A percentile compares a stretch with the other conserved stretches of the same genome.
These are phyloP conservation scores for Apophysomyces ossiformis DNA, from an alignment of 371 early-diverging fungal genomes.

Conservation along the genomic window DNA sequence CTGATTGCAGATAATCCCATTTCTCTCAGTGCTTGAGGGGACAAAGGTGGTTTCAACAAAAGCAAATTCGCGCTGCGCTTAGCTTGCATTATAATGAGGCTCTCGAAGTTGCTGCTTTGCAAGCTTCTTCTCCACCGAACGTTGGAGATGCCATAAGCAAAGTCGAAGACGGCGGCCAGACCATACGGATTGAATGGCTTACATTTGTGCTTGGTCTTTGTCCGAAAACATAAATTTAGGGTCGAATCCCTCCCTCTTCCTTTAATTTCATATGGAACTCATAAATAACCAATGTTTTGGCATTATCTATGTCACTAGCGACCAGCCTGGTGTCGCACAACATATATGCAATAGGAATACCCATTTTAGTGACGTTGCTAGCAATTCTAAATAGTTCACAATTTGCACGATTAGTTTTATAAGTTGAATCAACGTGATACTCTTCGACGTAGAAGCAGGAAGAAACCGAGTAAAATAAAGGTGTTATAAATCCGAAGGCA, in stretches of 20 bases:
- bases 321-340: neutral
- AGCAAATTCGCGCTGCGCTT: neutral
- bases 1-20: neutral
- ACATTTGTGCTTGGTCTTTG: conserved; percentile 10
- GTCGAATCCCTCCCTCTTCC: neutral
- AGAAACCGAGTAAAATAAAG: neutral
- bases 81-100: neutral
- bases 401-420: no score
- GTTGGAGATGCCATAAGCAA: neutral
- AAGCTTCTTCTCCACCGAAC: conserved; percentile 1
- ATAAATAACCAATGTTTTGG: neutral
- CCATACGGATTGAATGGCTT: conserved; percentile 6
- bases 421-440: conserved; percentile 6
- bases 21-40: neutral
- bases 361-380: neutral
- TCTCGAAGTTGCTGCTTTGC: no score
- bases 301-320: neutral
- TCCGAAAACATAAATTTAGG: conserved; percentile 8
- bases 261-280: neutral
- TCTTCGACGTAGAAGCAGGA: conserved; percentile 3
- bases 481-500: conserved; percentile 6
- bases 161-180: neutral
- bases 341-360: conserved; percentile 9
- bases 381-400: neutral
- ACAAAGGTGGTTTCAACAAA: neutral